These are phyloP conservation scores for Arthrobotrys sinensis DNA, from an alignment of 2,329 filamentous ascomycete genomes.

Conservation along the genomic window DNA sequence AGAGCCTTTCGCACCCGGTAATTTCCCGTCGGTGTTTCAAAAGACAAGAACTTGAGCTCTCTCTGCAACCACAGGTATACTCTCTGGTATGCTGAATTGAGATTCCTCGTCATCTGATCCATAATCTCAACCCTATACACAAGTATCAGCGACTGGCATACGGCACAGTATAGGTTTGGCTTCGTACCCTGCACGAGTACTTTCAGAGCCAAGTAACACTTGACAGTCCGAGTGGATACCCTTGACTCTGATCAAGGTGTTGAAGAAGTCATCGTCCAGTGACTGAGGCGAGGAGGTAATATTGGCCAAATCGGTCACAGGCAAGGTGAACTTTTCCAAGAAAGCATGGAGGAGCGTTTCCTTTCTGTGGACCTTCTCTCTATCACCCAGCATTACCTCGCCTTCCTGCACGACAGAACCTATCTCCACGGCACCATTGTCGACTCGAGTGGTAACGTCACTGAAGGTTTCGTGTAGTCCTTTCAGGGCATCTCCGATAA, in stretches of 20 bases:
- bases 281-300: conserved; percentile 85
- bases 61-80: conserved; percentile 95
- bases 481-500: conserved; percentile 45
- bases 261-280: conserved; percentile 88
- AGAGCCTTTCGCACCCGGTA: conserved; percentile 86
- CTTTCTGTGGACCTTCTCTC: conserved; percentile 82
- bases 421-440: conserved; percentile 29
- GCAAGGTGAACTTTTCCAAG: conserved; percentile 84
- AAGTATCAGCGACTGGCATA: conserved; percentile 4
- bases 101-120: conserved; percentile 87
- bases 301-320: conserved; percentile 82
- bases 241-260: conserved; percentile 82
- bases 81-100: conserved; percentile 94
- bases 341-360: conserved; percentile 84
- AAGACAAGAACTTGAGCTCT: conserved; percentile 90
- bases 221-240: conserved; percentile 91
- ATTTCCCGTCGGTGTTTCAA: conserved; percentile 94
- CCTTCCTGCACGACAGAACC: conserved; percentile 43
- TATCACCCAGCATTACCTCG: conserved; percentile 76
- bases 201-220: conserved; percentile 88
- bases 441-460: conserved; percentile 38
- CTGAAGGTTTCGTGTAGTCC: conserved; percentile 35
- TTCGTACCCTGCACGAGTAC: conserved; percentile 74
- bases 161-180: neutral
- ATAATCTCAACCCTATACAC: conserved; percentile 88